These are phyloP conservation scores for Echinosophora koreensis DNA, from an alignment of 306 rosid genomes.

Conservation along the genomic window DNA sequence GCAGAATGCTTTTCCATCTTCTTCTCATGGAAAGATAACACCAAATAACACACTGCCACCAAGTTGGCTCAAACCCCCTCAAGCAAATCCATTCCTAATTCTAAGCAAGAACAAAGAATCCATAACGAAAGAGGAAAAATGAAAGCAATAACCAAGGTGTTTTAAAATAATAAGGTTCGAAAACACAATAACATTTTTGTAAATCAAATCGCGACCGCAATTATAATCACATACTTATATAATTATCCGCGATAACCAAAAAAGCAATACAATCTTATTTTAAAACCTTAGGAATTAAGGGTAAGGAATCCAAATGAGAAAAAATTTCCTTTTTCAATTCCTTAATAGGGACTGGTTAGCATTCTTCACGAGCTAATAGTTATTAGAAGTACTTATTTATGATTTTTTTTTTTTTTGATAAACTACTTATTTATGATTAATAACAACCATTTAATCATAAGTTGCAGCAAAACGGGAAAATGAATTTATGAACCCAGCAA, in stretches of 20 bases:
- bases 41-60: slow-evolving; percentile 29
- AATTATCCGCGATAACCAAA: no score
- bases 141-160: not conserved
- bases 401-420: no score
- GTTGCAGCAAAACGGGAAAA: not conserved
- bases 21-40: slow-evolving; percentile 12
- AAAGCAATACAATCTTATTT: no score
- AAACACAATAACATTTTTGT: no score
- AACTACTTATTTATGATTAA: not conserved
- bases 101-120: slow-evolving; percentile 11
- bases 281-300: no score
- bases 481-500: slow-evolving; percentile 27
- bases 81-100: slow-evolving; percentile 17
- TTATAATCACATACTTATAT: no score
- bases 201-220: no score
- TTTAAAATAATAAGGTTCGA: no score
- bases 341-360: no score
- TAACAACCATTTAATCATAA: not conserved
- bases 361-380: not conserved
- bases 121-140: not conserved
- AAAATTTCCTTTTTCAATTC: no score
- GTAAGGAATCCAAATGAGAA: no score
- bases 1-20: slow-evolving; percentile 4
- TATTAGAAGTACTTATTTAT: not conserved
- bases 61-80: not conserved